These are phyloP conservation scores for Zymoseptoria pseudotritici DNA, from an alignment of 2,329 filamentous ascomycete species.

Conservation along the genomic window DNA sequence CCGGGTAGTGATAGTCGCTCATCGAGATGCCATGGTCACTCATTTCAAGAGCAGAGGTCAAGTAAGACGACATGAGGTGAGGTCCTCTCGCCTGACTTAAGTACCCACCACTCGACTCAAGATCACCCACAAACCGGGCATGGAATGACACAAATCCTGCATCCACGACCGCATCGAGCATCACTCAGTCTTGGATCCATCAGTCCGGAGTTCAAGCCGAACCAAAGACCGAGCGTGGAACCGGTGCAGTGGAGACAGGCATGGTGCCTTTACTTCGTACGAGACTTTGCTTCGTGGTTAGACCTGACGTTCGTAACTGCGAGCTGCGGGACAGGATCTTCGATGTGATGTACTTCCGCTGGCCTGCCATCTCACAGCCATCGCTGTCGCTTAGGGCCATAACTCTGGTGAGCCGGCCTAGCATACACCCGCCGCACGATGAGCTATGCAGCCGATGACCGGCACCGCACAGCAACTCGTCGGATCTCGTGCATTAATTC, in stretches of 20 bases:
- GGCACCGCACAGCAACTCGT: background rate
- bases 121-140: background rate
- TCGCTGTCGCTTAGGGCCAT: too few species aligned
- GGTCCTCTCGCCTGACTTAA: background rate
- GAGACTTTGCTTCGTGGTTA: too few species aligned
- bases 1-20: too few species aligned
- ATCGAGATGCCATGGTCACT: background rate
- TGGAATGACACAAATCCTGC: background rate
- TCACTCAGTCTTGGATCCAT: background rate
- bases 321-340: too few species aligned
- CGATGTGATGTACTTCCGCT: too few species aligned
- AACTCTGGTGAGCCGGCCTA: too few species aligned
- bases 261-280: too few species aligned
- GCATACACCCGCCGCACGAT: too few species aligned
- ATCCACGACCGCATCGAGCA: background rate
- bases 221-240: background rate
- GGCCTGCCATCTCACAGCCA: too few species aligned
- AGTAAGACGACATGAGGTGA: background rate
- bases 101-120: background rate
- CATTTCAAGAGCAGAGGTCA: background rate
- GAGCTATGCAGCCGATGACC: background rate
- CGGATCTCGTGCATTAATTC: conserved; percentile 29
- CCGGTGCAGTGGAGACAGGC: too few species aligned
- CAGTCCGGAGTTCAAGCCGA: background rate
- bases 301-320: too few species aligned